Base-by-base conservation (phyloP, 352 stramenopile genomes). In the Pythium vanterpoolii region DNA sequence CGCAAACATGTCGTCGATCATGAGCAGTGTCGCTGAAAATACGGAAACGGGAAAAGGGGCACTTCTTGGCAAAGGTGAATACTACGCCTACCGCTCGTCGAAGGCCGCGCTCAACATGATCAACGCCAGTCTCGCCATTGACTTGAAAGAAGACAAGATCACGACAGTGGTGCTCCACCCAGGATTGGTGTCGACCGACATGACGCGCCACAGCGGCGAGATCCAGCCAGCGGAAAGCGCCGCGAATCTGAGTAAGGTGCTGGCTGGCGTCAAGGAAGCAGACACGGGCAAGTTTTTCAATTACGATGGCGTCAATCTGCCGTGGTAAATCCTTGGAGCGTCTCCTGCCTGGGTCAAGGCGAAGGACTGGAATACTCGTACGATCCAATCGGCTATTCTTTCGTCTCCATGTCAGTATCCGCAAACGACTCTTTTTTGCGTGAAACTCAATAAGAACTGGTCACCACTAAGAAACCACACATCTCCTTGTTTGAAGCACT, bases 21-120 rank as follows among this genome's bases (percentile, higher is more conserved):
- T 69, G 1, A 66, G 36, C 1, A 72, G 62, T 34, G 57, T 69
- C 18, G 16, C 46, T 27, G 63, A 47, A 18, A 27, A 34, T 42
- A 56, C 49, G 24, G n/a, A 62, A 62, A 43, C 43, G 11, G 59
- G 71, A 13, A 34, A n/a, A n/a, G n/a, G n/a, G n/a, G n/a, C n/a
- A n/a, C n/a, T n/a, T n/a, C n/a, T n/a, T n/a, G n/a, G n/a, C n/a
- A n/a, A n/a, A n/a, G n/a, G n/a, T n/a, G n/a, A n/a, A n/a, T n/a
- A 56, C 14, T 77, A 79, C 38, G 76, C 54, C 3, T 83, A 86
- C 56, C 54, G 69, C 21, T 54, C 74, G 42, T 79, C 67, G n/a
- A n/a, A 91, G 56, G 44, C 79, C 0, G 84, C 80, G 11, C 60
- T 89, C 28, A 94, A 94, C 65, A 86, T 79, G 70, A 48, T 87